Evolutionary conservation across 495 filamentous ascomycete species (phyloP), one percentile per base, ranked within the genome.

Genomic region (Penicillium waksmanii): DNA sequence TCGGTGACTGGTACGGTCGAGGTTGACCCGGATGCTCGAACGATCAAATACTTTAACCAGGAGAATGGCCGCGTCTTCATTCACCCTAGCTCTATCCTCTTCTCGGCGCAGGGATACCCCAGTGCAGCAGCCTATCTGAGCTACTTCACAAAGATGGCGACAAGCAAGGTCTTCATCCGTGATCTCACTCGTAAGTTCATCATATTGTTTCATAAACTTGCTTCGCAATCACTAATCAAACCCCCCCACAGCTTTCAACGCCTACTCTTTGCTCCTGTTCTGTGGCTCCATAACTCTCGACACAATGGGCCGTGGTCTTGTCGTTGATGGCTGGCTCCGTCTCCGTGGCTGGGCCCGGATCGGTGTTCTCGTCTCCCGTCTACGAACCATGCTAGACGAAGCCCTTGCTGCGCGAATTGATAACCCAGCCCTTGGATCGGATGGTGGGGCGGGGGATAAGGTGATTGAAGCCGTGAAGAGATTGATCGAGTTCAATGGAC

Each of bases 271-370:
- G 5, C 84, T 98, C 25, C 83, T 98, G n/a, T 97, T 98, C 74
- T 88, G 88, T 9, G 94, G 93, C 8, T 80, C 85, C 11, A 92
- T 97, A 46, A 80, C 82, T 47, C 83, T 98, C 2, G 95, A 98
- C 72, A 96, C 92, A 0, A 81, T 89, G 44, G 95, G 94, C 3
- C 82, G 94, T 8, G 95, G 96, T 4, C 77, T 98, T 3, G 76
- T 97, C 13, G 91, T 98, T 5, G 96, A 98, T 75, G 93, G 91
- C 42, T 97, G 96, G 96, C 73, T 98, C 36, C 81, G 90, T 33
- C 76, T 98, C 21, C 83, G 93, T 7, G 95, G 95, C 3, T 98
- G 96, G 95, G 96, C 96, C 3, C 80, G 96, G 19, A 93, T 98
- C 53, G 95, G 95, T 11, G 94, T 96, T 7, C 73, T 98, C 54